Conservation (phyloP, 306 rosid species). For the Cicer cuneatum region DNA sequence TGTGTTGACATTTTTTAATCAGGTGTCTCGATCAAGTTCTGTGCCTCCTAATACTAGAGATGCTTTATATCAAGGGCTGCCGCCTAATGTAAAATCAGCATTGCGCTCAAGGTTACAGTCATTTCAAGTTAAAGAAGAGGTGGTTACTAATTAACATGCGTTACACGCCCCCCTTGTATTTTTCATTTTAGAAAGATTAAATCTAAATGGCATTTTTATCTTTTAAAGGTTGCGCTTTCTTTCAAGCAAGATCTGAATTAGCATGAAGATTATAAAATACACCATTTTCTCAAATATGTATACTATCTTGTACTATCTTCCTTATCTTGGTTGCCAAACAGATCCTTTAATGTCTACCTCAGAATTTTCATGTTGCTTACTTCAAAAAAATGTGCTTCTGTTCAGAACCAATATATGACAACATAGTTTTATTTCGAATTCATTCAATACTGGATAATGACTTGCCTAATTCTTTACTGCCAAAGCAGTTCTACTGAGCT, state of each 20-base stretch:
- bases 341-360: background rate
- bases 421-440: constrained; percentile 7
- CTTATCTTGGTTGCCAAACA: background rate
- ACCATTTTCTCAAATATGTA: background rate
- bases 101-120: constrained; percentile 77
- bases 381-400: background rate
- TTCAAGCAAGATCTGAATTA: constrained; percentile 4
- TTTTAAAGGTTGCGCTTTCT: constrained; percentile 22
- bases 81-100: constrained; percentile 85
- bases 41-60: constrained; percentile 96
- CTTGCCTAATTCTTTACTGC: constrained; percentile 24
- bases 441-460: constrained; percentile 33
- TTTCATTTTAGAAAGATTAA: constrained; percentile 12
- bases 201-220: constrained; percentile 20
- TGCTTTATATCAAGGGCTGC: constrained; percentile 93
- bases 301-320: background rate
- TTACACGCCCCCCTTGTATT: background rate
- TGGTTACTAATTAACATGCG: constrained; percentile 30
- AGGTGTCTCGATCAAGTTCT: constrained; percentile 98
- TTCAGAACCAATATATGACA: background rate
- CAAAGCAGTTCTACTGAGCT: constrained; percentile 23
- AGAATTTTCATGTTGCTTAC: constrained; percentile 19
- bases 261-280: background rate
- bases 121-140: constrained; percentile 96
- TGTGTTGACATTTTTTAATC: constrained; percentile 47